Conservation (phyloP, 2,329 filamentous ascomycete genomes). For the Epichloe uncinata region DNA sequence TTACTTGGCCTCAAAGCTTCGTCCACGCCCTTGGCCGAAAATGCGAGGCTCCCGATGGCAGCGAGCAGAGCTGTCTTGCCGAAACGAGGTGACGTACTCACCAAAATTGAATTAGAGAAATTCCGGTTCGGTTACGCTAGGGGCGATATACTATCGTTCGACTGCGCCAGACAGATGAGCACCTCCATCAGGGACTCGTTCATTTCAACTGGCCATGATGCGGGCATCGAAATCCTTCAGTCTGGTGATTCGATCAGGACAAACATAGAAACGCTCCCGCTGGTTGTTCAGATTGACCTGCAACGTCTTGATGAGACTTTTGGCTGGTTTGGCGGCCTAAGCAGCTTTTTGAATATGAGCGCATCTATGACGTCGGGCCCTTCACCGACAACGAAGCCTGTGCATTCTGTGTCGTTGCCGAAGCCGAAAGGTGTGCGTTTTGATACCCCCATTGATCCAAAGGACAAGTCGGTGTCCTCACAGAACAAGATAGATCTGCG, state of each 20-base stretch:
- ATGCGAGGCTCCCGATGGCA: background rate
- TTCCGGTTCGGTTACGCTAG: conserved; percentile 50
- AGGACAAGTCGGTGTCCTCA: conserved; percentile 31
- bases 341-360: conserved; percentile 78
- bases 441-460: conserved; percentile 36
- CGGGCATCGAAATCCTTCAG: conserved; percentile 40
- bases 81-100: conserved; percentile 14
- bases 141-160: conserved; percentile 51
- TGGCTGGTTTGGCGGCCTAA: conserved; percentile 79
- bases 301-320: conserved; percentile 76
- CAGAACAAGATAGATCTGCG: conserved; percentile 62
- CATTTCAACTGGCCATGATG: conserved; percentile 41
- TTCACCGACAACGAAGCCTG: conserved; percentile 30
- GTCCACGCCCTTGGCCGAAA: background rate
- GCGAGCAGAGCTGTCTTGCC: conserved; percentile 3
- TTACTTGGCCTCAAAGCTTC: conserved; percentile 30
- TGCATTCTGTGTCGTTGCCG: conserved; percentile 22
- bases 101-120: conserved; percentile 36
- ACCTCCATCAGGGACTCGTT: conserved; percentile 47
- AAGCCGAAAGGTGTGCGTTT: conserved; percentile 46
- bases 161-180: conserved; percentile 41
- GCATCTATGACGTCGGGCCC: conserved; percentile 67
- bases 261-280: conserved; percentile 61
- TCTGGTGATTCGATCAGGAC: conserved; percentile 33
- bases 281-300: conserved; percentile 65